A percentile compares a stretch with the other conserved stretches of the same genome.
These are phyloP conservation scores for Solanum aculeatissimum DNA, from an alignment of 305 asterid genomes.

Conservation along the genomic window DNA sequence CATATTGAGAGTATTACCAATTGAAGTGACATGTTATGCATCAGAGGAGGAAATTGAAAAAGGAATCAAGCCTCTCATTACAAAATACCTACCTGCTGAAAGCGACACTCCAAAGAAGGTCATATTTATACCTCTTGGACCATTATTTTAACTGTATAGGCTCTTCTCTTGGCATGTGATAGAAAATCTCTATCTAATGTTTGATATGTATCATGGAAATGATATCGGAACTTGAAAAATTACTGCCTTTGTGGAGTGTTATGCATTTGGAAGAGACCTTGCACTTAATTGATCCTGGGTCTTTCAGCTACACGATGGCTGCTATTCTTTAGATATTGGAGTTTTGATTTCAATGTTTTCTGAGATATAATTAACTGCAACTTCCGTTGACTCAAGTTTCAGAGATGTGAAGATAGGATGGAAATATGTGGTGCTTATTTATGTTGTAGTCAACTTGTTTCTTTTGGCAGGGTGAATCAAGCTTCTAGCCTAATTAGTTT, in stretches of 20 bases:
- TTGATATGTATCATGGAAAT: not conserved
- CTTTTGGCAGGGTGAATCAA: not conserved
- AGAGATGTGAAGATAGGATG: not conserved
- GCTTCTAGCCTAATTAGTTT: not conserved
- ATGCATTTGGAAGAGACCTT: not conserved
- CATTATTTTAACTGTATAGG: not conserved
- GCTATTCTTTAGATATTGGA: not conserved
- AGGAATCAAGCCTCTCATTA: conserved; percentile 67
- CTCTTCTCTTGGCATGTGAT: not conserved
- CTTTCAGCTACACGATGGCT: not conserved
- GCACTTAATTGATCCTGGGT: not conserved
- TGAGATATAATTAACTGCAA: not conserved
- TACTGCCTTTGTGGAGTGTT: not conserved
- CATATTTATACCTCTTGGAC: not conserved
- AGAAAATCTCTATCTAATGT: not conserved
- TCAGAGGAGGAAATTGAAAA: conserved; percentile 74
- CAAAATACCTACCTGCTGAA: conserved; percentile 64
- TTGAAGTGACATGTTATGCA: conserved; percentile 81
- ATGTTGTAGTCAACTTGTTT: not conserved
- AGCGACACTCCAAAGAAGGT: conserved; percentile 64
- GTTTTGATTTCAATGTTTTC: not conserved
- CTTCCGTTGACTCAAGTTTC: not conserved
- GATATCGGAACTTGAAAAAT: not conserved
- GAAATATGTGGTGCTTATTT: not conserved
- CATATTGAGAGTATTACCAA: conserved; percentile 71